Conservation (phyloP, 2,329 filamentous ascomycete species). For the Aspergillus persii region DNA sequence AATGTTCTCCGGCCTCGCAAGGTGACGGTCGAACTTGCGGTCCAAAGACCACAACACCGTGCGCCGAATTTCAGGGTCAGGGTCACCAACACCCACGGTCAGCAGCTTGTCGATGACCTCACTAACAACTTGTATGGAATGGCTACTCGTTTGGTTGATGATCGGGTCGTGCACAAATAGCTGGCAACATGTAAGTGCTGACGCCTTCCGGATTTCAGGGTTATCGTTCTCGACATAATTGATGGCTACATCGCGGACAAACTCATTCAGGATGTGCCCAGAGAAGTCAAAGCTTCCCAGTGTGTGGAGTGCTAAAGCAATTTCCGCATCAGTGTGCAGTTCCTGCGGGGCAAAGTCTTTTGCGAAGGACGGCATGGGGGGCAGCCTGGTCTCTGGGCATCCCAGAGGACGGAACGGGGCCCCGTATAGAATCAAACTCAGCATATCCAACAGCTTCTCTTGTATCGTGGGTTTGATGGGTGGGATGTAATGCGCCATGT, state of each 20-base stretch:
- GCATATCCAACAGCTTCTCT: conserved; percentile 87
- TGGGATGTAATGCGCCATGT: conserved; percentile 98
- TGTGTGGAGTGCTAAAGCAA: conserved; percentile 90
- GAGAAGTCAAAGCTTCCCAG: conserved; percentile 97
- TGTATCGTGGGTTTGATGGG: conserved; percentile 91
- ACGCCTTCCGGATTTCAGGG: conserved; percentile 86
- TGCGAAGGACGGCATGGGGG: conserved; percentile 75
- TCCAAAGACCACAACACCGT: conserved; percentile 89
- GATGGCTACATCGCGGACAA: conserved; percentile 95
- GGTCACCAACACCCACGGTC: conserved; percentile 90
- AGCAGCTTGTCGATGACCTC: conserved; percentile 97
- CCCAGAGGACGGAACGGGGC: conserved; percentile 90
- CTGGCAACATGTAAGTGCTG: conserved; percentile 94
- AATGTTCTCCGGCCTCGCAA: conserved; percentile 98
- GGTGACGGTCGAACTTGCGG: conserved; percentile 87
- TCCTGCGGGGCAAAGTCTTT: conserved; percentile 83
- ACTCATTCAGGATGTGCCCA: conserved; percentile 90
- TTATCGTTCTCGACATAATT: conserved; percentile 98
- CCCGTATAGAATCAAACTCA: conserved; percentile 89
- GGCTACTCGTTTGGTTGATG: conserved; percentile 94
- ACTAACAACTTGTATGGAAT: conserved; percentile 93
- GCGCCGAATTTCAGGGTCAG: conserved; percentile 80
- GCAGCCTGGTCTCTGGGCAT: conserved; percentile 82
- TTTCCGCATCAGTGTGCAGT: conserved; percentile 80
- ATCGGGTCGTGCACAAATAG: conserved; percentile 96